phyloP scores from a whole-genome alignment of 176 grass and related monocot species.

The Oropetium thomaeum region DNA sequence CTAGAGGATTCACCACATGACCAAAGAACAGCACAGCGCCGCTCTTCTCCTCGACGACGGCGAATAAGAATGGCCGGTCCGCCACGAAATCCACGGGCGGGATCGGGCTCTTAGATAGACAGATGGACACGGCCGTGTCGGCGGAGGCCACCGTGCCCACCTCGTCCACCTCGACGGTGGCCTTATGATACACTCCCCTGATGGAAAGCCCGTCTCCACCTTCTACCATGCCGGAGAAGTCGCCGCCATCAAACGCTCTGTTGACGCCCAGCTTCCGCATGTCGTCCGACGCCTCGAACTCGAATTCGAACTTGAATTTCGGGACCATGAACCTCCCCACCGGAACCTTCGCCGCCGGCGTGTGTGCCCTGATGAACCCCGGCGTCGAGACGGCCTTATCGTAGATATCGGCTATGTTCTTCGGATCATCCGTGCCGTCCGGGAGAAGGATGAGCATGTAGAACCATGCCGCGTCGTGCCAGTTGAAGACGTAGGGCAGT shows the following conservation, averaged over 20 bases:
- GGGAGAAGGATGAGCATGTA: not conserved
- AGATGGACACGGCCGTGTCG: conserved; percentile 10
- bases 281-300: conserved; percentile 22
- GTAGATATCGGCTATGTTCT: too few species aligned
- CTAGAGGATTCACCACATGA: conserved; percentile 7
- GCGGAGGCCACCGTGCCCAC: conserved; percentile 19
- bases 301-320: conserved; percentile 30
- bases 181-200: conserved; percentile 11
- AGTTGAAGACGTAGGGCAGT: too few species aligned
- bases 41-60: conserved; percentile 12
- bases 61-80: conserved; percentile 25
- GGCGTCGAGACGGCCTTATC: not conserved
- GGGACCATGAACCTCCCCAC: not conserved
- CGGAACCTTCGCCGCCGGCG: not conserved
- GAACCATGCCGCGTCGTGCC: too few species aligned
- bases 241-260: conserved; percentile 16
- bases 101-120: too few species aligned
- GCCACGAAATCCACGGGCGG: conserved; percentile 38
- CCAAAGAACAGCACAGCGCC: conserved; percentile 10
- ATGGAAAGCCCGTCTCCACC: conserved; percentile 21
- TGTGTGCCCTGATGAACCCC: not conserved
- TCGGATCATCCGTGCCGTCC: not conserved
- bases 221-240: conserved; percentile 35
- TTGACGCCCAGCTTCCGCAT: not conserved
- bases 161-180: conserved; percentile 41